A percentile compares a stretch with the other conserved stretches of the same genome.
phyloP scores from a whole-genome alignment of 1,139 yeast species.

The Taphrina flavorubra region DNA sequence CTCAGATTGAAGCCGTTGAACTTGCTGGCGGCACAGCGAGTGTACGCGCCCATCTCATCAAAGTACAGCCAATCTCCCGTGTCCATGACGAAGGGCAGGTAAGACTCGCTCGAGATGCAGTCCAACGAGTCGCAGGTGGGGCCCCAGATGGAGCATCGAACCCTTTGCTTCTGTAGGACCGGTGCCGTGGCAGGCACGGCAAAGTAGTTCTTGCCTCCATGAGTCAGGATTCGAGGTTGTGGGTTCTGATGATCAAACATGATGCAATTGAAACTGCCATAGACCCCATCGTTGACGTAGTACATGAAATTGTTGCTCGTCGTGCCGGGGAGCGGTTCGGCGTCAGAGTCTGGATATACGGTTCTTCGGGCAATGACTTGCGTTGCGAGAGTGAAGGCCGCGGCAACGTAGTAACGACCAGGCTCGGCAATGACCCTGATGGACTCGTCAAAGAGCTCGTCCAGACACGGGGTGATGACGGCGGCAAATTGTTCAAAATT shows the following conservation, averaged over 20 bases:
- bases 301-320: constrained; percentile 57
- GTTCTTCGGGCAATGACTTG: constrained; percentile 83
- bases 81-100: constrained; percentile 64
- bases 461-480: constrained; percentile 64
- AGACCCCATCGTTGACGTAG: constrained; percentile 92
- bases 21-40: constrained; percentile 79
- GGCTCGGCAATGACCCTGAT: constrained; percentile 86
- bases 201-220: constrained; percentile 58
- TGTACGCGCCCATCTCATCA: constrained; percentile 88
- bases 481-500: constrained; percentile 68
- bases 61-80: constrained; percentile 95
- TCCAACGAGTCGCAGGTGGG: constrained; percentile 98
- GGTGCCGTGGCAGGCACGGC: constrained; percentile 29
- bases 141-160: constrained; percentile 77
- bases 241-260: constrained; percentile 91
- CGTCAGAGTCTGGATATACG: constrained; percentile 46
- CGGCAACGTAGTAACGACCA: constrained; percentile 86
- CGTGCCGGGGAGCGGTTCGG: constrained; percentile 43
- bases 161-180: constrained; percentile 34
- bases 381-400: constrained; percentile 83
- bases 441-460: constrained; percentile 62
- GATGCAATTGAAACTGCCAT: constrained; percentile 93
- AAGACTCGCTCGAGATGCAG: constrained; percentile 66
- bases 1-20: constrained; percentile 42
- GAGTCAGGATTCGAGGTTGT: constrained; percentile 66